phyloP scores from a whole-genome alignment of 2,329 filamentous ascomycete genomes.

The Diaporthe sp. region DNA sequence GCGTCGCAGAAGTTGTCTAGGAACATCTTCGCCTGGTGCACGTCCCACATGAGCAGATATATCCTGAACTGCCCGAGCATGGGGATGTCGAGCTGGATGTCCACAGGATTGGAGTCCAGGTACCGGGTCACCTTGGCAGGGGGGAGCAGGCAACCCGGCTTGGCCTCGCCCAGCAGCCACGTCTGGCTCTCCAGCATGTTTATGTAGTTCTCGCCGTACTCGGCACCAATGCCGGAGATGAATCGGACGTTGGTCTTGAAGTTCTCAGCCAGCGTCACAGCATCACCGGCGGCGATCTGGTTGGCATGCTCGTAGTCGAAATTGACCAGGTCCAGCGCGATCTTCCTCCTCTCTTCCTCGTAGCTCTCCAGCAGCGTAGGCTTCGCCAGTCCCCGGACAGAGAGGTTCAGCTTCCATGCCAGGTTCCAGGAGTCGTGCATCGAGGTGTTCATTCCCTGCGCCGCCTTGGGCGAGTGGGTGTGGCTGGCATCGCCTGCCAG shows the following conservation, averaged over 20 bases:
- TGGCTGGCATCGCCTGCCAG: constrained; percentile 74
- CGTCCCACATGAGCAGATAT: constrained; percentile 77
- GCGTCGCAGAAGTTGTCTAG: constrained; percentile 71
- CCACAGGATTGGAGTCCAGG: constrained; percentile 83
- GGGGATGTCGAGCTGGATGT: constrained; percentile 83
- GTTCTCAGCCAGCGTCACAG: constrained; percentile 71
- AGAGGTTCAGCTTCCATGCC: constrained; percentile 52
- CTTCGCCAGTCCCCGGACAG: constrained; percentile 57
- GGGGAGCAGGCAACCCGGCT: constrained; percentile 69
- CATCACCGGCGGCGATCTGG: constrained; percentile 69
- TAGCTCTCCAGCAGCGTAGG: constrained; percentile 63
- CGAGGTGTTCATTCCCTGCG: constrained; percentile 63
- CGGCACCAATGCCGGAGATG: constrained; percentile 76
- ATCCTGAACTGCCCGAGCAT: constrained; percentile 83
- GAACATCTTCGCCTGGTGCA: constrained; percentile 69
- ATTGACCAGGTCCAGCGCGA: constrained; percentile 60
- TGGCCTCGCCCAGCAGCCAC: constrained; percentile 62
- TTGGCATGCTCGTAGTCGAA: constrained; percentile 64
- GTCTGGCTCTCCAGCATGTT: constrained; percentile 60
- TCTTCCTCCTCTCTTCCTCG: constrained; percentile 63
- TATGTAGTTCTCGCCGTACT: constrained; percentile 66
- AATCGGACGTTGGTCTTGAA: constrained; percentile 77
- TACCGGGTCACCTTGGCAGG: constrained; percentile 81
- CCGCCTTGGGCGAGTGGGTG: constrained; percentile 71
- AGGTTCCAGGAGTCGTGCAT: constrained; percentile 63